These are phyloP conservation scores for Salvia rosmarinus DNA, from an alignment of 257 asterid genomes.

Conservation along the genomic window DNA sequence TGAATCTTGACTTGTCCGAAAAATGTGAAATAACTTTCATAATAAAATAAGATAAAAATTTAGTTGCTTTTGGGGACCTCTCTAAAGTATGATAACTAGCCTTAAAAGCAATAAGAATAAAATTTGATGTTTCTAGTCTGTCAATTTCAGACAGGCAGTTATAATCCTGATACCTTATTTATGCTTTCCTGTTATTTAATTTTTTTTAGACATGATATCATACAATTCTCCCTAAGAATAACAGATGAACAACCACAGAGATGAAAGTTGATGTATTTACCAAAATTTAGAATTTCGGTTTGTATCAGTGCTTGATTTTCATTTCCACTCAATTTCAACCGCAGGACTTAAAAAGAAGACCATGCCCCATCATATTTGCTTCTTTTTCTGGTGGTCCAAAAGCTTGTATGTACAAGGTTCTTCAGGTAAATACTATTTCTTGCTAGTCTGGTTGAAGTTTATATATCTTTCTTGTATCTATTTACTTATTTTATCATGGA, in stretches of 20 bases:
- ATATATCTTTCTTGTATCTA: slow-evolving; percentile 11
- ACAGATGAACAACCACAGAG: not conserved
- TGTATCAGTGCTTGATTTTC: slow-evolving; percentile 6
- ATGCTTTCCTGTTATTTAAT: not conserved
- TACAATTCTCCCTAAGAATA: not conserved
- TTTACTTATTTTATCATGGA: slow-evolving; percentile 9
- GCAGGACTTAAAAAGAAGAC: slow-evolving; percentile 85
- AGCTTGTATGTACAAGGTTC: slow-evolving; percentile 93
- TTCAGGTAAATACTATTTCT: slow-evolving; percentile 61
- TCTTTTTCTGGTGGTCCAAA: slow-evolving; percentile 97
- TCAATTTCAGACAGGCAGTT: not conserved
- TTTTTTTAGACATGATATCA: not conserved
- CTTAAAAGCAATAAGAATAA: not conserved
- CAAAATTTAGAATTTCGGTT: slow-evolving; percentile 14
- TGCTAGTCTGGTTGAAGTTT: not conserved
- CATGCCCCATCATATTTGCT: slow-evolving; percentile 89
- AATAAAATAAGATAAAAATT: not conserved
- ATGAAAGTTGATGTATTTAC: not conserved
- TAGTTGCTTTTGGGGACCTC: not conserved
- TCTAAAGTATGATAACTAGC: not conserved
- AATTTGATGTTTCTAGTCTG: not conserved
- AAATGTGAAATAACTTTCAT: not conserved
- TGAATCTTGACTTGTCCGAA: not conserved
- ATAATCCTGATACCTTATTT: not conserved
- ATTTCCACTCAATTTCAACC: slow-evolving; percentile 16